Evolutionary conservation across 192 early-diverging fungal species (phyloP), one percentile per base, ranked within the genome.

Genomic region (Dissophora globulifera): DNA sequence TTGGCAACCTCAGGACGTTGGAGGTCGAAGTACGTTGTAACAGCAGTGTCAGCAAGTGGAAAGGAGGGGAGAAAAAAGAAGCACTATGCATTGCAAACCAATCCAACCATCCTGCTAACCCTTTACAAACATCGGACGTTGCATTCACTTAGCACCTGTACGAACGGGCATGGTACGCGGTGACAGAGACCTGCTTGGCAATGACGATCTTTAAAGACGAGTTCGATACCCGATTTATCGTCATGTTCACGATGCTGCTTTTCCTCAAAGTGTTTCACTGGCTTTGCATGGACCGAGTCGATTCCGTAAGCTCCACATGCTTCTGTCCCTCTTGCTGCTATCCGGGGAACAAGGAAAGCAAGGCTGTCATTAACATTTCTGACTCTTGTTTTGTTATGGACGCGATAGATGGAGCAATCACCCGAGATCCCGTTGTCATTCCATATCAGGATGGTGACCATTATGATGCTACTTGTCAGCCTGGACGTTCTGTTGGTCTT

Each of bases 241-340:
- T 90, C 27, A 83, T 94, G 27, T 95, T 99, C 80, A 92, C 89
- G 2, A 80, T 93, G n/a, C 81, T 99, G 30, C 80, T 99, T 13
- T 91, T 97, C 61, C 84, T 94, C 41, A 97, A 98, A 70, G 89
- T 96, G 48, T 97, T 98, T 75, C 97, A 99, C 79, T 99, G 97
- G 97, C 83, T 99, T 47, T 85, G 89, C 41, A 88, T 91, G 67
- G 96, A 97, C 81, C 86, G 97, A 1, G 92, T 99, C 35, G 91
- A 93, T 50, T 98, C 94, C 72, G 85, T 86, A 76, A 75, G 84
- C 72, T n/a, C n/a, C n/a, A n/a, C n/a, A n/a, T n/a, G n/a, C n/a
- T n/a, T n/a, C n/a, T n/a, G n/a, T n/a, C n/a, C n/a, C n/a, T n/a
- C n/a, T n/a, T n/a, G n/a, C n/a, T n/a, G n/a, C n/a, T n/a, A n/a